These are phyloP conservation scores for Polygonum aviculare DNA, from an alignment of 148 eudicot species.

Conservation along the genomic window DNA sequence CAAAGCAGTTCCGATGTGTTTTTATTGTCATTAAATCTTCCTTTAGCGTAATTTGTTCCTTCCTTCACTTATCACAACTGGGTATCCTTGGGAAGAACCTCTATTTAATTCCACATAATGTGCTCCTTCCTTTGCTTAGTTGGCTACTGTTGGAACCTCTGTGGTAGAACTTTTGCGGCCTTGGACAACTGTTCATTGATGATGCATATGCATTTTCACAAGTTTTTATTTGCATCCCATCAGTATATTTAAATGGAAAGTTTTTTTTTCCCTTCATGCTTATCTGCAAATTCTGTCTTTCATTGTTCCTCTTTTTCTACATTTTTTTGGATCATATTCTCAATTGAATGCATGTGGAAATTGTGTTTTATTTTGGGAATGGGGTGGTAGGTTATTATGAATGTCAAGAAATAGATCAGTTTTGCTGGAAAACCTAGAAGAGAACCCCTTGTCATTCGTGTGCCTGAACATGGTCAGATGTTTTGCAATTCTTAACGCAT, in stretches of 20 bases:
- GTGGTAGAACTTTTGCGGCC: no score
- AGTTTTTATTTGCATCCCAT: background rate
- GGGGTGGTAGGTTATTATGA: background rate
- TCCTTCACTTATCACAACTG: no score
- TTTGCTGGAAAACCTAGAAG: background rate
- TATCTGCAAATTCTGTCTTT: background rate
- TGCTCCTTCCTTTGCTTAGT: background rate
- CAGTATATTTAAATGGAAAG: background rate
- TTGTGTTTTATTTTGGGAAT: background rate
- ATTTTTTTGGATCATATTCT: background rate
- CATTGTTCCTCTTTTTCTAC: background rate
- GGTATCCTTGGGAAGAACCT: no score
- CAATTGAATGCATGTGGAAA: no score
- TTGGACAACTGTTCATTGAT: no score
- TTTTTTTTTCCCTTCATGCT: background rate
- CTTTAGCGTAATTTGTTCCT: no score
- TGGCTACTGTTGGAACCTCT: background rate
- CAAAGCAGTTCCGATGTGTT: background rate
- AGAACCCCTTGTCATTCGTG: background rate
- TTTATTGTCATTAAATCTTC: background rate
- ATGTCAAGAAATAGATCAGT: background rate
- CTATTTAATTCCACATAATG: background rate
- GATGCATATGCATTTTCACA: background rate
- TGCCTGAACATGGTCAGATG: slow-evolving; percentile 1
- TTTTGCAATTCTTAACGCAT: background rate